A percentile compares a stretch with the other conserved stretches of the same genome.
These are phyloP conservation scores for Magnolia officinalis DNA, from an alignment of 164 flowering plant genomes.

Conservation along the genomic window DNA sequence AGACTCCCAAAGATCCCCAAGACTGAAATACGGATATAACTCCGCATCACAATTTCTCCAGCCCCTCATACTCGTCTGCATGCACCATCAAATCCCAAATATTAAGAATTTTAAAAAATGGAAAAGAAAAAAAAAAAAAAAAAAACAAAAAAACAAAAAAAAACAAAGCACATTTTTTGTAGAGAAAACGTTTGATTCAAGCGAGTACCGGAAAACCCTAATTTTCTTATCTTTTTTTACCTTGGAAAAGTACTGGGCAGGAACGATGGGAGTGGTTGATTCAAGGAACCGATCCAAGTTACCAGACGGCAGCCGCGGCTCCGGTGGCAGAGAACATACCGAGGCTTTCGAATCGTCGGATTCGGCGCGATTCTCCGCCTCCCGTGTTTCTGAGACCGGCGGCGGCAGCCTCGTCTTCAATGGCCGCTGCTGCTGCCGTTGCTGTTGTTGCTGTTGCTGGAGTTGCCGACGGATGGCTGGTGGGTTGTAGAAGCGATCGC, in stretches of 20 bases:
- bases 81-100: neutral
- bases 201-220: neutral
- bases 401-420: constrained; percentile 3
- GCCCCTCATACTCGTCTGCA: constrained; percentile 38
- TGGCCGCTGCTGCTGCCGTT: constrained; percentile 6
- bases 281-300: constrained; percentile 61
- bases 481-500: constrained; percentile 23
- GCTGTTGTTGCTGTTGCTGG: constrained; percentile 13
- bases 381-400: neutral
- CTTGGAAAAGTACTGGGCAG: constrained; percentile 46
- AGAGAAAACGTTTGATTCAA: neutral
- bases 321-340: constrained; percentile 12
- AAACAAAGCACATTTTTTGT: neutral
- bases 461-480: constrained; percentile 17
- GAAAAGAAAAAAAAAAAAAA: neutral
- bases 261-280: constrained; percentile 49
- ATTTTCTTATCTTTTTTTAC: constrained; percentile 19
- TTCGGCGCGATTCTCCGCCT: constrained; percentile 10
- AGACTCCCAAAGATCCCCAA: constrained; percentile 71
- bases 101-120: neutral
- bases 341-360: constrained; percentile 16
- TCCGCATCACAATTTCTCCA: constrained; percentile 33
- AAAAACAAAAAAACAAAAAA: neutral
- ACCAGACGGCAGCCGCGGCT: constrained; percentile 10
- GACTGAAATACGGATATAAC: constrained; percentile 32